Conservation (phyloP, 2,329 filamentous ascomycete genomes). For the Talaromyces sp. region DNA sequence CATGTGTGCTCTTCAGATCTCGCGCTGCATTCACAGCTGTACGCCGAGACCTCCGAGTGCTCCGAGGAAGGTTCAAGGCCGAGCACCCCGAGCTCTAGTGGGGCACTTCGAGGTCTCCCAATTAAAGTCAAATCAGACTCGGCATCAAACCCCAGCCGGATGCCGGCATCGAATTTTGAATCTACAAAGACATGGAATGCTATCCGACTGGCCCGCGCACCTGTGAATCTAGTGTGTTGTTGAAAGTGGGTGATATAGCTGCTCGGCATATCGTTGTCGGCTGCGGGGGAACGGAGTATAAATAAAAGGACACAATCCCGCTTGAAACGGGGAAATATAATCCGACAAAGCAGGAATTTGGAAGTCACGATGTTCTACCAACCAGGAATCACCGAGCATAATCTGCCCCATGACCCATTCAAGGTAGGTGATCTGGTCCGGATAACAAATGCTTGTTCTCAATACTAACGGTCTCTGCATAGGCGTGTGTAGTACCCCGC, state of each 20-base stretch:
- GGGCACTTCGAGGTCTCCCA: too few relatives aligned
- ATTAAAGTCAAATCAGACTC: too few relatives aligned
- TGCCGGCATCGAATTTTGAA: too few relatives aligned
- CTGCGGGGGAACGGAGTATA: neutral
- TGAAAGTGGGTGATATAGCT: neutral
- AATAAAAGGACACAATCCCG: neutral
- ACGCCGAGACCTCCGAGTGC: too few relatives aligned
- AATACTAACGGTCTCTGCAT: neutral
- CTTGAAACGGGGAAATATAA: neutral
- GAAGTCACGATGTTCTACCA: slow-evolving; percentile 54
- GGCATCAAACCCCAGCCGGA: too few relatives aligned
- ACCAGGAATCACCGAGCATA: slow-evolving; percentile 56
- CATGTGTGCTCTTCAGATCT: neutral
- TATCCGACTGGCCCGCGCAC: neutral
- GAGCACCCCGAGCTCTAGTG: too few relatives aligned
- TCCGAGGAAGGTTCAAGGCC: too few relatives aligned
- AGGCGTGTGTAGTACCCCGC: slow-evolving; percentile 59
- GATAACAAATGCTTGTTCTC: too few relatives aligned
- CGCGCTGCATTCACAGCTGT: too few relatives aligned
- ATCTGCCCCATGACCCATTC: slow-evolving; percentile 58
- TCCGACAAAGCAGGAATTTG: neutral
- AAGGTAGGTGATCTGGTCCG: slow-evolving; percentile 47
- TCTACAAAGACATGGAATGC: neutral
- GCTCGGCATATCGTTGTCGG: neutral
- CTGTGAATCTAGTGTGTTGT: neutral